A percentile compares a stretch with the other conserved stretches of the same genome.
Evolutionary conservation across 2,329 filamentous ascomycete genomes (phyloP).

Genomic region (Alternaria gaisen): DNA sequence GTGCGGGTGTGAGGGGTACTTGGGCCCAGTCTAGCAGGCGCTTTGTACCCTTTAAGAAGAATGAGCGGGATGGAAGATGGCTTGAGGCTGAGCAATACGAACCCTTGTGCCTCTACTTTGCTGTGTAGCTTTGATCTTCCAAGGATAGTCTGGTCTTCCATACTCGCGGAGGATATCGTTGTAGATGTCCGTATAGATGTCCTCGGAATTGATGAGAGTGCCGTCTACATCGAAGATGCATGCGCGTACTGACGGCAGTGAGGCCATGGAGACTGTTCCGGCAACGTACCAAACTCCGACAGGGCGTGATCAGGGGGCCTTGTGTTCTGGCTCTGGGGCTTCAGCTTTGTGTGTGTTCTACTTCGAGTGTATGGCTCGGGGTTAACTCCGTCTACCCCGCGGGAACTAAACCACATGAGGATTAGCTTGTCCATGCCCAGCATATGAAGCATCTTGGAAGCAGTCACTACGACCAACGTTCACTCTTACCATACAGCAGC

Average conservation of each 20-base stretch:
- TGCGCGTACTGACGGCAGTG: constrained; percentile 36
- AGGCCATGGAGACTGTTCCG: neutral
- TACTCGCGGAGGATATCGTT: constrained; percentile 33
- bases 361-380: neutral
- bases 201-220: constrained; percentile 48
- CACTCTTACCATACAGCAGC: neutral
- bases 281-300: neutral
- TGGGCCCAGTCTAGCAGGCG: constrained; percentile 33
- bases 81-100: neutral
- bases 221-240: constrained; percentile 51
- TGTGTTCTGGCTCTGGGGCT: neutral
- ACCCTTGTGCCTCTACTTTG: constrained; percentile 32
- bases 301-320: neutral
- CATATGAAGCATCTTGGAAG: neutral
- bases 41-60: constrained; percentile 22
- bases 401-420: neutral
- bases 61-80: neutral
- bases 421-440: neutral
- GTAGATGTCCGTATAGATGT: constrained; percentile 35
- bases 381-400: neutral
- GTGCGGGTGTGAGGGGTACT: constrained; percentile 22
- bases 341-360: neutral
- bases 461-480: neutral
- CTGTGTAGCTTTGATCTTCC: constrained; percentile 32
- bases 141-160: constrained; percentile 28